Conservation (phyloP, 1,284 basidiomycete species). For the Laetiporus sulphureus region DNA sequence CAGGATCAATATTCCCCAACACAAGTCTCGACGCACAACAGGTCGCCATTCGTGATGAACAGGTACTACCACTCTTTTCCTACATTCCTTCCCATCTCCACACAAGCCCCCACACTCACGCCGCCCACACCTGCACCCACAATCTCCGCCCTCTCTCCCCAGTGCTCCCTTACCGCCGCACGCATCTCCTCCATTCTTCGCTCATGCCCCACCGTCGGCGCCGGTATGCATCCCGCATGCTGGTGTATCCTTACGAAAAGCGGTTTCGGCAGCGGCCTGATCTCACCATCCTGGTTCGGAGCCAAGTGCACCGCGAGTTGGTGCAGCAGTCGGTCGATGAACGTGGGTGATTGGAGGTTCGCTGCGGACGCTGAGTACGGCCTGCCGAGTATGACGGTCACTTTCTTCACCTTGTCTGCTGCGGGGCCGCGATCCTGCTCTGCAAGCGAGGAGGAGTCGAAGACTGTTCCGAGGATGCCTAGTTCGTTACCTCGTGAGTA, state of each 20-base stretch:
- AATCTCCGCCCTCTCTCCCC: slow-evolving; percentile 61
- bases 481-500: slow-evolving; percentile 27
- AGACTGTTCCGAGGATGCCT: slow-evolving; percentile 76
- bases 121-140: slow-evolving; percentile 86
- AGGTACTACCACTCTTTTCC: slow-evolving; percentile 27
- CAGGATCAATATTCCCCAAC: no score
- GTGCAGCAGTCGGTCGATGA: slow-evolving; percentile 34
- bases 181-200: slow-evolving; percentile 62
- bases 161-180: slow-evolving; percentile 35
- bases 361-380: slow-evolving; percentile 45
- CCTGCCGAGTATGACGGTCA: slow-evolving; percentile 92
- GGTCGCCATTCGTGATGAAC: no score
- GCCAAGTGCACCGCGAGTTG: slow-evolving; percentile 49
- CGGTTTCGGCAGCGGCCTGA: slow-evolving; percentile 46
- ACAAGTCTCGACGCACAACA: no score
- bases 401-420: slow-evolving; percentile 54
- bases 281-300: slow-evolving; percentile 16
- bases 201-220: slow-evolving; percentile 70
- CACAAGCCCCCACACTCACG: slow-evolving; percentile 88
- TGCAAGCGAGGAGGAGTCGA: slow-evolving; percentile 73
- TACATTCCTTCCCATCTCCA: slow-evolving; percentile 61
- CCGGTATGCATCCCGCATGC: slow-evolving; percentile 79
- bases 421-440: slow-evolving; percentile 51
- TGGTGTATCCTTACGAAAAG: slow-evolving; percentile 48
- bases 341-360: slow-evolving; percentile 21